Conservation (phyloP, 2,329 filamentous ascomycete species). For the Clonostachys sp. region DNA sequence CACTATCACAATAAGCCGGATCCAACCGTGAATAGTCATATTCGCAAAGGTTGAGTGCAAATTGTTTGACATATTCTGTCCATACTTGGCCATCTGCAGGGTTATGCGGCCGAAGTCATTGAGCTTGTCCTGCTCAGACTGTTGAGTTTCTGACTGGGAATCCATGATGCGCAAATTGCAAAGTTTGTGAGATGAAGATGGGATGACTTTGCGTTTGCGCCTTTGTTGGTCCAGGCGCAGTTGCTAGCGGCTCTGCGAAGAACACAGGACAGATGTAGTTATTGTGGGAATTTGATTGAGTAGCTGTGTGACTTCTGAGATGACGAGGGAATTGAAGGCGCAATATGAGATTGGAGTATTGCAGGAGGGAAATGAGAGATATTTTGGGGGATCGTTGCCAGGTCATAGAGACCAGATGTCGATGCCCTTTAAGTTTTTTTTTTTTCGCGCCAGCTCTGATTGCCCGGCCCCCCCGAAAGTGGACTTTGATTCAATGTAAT, state of each 20-base stretch:
- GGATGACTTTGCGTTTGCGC: too few species aligned
- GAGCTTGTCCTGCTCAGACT: constrained; percentile 17
- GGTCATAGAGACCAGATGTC: too few species aligned
- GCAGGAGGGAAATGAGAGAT: too few species aligned
- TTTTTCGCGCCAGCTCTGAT: not conserved
- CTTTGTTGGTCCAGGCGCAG: too few species aligned
- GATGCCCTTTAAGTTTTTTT: too few species aligned
- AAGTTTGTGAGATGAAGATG: not conserved
- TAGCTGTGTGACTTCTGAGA: too few species aligned
- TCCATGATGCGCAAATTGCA: not conserved
- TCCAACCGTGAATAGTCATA: constrained; percentile 49
- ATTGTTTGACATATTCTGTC: constrained; percentile 39
- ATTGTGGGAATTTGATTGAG: too few species aligned
- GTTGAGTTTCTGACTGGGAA: not conserved
- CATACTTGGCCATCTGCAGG: constrained; percentile 25
- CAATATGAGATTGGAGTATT: too few species aligned
- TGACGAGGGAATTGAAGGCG: too few species aligned
- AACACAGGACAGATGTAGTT: too few species aligned
- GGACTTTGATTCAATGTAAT: not conserved
- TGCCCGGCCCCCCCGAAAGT: constrained; percentile 1
- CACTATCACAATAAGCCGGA: constrained; percentile 68
- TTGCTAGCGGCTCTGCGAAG: too few species aligned
- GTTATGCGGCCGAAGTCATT: constrained; percentile 24
- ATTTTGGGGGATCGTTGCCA: too few species aligned
- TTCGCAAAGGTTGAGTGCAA: constrained; percentile 39